A percentile compares a stretch with the other conserved stretches of the same genome.
Evolutionary conservation across 164 flowering plant species (phyloP).

Genomic region (Vitis rotundifolia): DNA sequence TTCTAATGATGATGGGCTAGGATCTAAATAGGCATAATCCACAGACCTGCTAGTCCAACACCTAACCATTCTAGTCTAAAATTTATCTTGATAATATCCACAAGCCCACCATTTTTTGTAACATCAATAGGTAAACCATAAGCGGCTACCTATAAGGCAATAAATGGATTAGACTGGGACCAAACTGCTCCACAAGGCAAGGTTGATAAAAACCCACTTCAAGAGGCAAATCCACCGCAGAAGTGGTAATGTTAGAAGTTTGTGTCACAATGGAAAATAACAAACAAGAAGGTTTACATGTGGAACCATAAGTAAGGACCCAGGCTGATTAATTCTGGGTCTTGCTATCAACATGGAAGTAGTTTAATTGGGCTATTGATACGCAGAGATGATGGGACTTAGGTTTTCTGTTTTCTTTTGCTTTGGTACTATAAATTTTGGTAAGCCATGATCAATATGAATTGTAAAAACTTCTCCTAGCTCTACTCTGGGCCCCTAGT

Average conservation of each 20-base stretch:
- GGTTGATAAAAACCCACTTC: conserved; percentile 80
- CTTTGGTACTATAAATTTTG: no score
- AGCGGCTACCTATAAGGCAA: conserved; percentile 63
- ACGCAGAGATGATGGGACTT: not conserved
- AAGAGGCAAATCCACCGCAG: conserved; percentile 15
- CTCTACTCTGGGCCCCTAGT: no score
- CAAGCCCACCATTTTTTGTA: conserved; percentile 79
- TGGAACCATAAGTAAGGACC: no score
- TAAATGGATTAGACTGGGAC: conserved; percentile 32
- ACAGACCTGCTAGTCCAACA: no score
- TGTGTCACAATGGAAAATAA: not conserved
- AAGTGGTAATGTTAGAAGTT: conserved; percentile 16
- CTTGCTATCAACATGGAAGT: no score
- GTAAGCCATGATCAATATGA: no score
- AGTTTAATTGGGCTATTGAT: not conserved
- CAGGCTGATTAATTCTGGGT: no score
- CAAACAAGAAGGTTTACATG: not conserved
- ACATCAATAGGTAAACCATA: conserved; percentile 75
- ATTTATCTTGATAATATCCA: conserved; percentile 66
- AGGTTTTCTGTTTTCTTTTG: no score
- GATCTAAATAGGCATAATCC: no score
- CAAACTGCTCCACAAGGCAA: conserved; percentile 79
- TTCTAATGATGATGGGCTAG: no score
- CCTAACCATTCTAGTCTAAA: no score
- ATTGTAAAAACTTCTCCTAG: no score